These are phyloP conservation scores for Scheffersomyces ergatensis DNA, from an alignment of 805 yeast species.

Conservation along the genomic window DNA sequence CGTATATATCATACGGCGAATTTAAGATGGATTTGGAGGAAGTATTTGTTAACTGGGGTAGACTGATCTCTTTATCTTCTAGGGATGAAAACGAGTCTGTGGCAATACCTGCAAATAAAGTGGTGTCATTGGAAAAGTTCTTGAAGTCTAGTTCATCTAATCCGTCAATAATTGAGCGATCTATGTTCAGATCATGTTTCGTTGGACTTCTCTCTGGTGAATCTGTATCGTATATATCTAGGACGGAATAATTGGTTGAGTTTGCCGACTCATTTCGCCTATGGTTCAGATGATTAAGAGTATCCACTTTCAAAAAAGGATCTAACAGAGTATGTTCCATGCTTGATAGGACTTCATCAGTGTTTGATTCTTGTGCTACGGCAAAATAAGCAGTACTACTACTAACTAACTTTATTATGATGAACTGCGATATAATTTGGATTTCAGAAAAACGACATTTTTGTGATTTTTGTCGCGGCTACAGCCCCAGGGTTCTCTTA, in stretches of 20 bases:
- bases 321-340: background rate
- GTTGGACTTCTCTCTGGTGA: constrained; percentile 4
- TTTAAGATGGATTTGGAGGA: constrained; percentile 7
- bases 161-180: constrained; percentile 1
- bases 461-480: no score
- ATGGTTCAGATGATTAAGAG: constrained; percentile 11
- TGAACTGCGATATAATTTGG: no score
- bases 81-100: background rate
- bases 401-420: no score
- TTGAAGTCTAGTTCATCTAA: constrained; percentile 7
- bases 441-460: no score
- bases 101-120: background rate
- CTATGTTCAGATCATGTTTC: constrained; percentile 1
- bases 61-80: constrained; percentile 1
- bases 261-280: constrained; percentile 28
- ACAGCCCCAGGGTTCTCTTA: no score
- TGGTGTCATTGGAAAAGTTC: constrained; percentile 2
- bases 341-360: no score
- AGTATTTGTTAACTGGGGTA: background rate
- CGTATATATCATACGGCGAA: constrained; percentile 66
- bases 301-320: background rate
- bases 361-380: no score
- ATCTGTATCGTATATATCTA: constrained; percentile 29
- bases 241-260: constrained; percentile 35
- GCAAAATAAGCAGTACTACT: no score